These are phyloP conservation scores for Saitozyma podzolica DNA, from an alignment of 768 basidiomycete species.

Conservation along the genomic window DNA sequence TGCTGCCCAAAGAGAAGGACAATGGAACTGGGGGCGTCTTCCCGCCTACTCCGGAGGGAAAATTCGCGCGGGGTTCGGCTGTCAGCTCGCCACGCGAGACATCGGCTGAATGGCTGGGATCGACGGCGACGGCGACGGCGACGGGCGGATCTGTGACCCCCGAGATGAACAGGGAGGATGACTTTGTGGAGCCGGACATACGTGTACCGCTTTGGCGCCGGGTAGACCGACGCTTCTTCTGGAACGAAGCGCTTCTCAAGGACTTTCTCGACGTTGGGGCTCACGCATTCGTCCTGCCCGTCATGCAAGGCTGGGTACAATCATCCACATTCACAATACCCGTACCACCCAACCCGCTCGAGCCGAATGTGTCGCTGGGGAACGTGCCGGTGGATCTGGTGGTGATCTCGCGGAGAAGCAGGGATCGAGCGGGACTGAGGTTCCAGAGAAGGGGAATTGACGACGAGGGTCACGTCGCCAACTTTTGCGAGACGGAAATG, in stretches of 20 bases:
- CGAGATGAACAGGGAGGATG: constrained; percentile 43
- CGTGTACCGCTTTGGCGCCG: constrained; percentile 86
- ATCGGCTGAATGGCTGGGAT: neutral
- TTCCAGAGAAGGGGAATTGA: constrained; percentile 95
- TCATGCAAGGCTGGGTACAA: constrained; percentile 93
- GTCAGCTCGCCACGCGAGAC: neutral
- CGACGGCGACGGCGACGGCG: too few relatives aligned
- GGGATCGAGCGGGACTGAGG: constrained; percentile 84
- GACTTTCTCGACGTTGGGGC: constrained; percentile 86
- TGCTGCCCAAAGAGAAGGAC: constrained; percentile 26
- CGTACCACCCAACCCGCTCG: constrained; percentile 29
- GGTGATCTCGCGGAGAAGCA: constrained; percentile 79
- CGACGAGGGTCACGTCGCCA: constrained; percentile 87
- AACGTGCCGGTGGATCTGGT: constrained; percentile 66
- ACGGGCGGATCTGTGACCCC: too few relatives aligned
- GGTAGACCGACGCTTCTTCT: constrained; percentile 89
- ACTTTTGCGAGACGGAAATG: constrained; percentile 94
- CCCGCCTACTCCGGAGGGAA: neutral
- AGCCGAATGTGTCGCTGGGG: constrained; percentile 28
- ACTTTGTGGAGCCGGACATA: constrained; percentile 70
- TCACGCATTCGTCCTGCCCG: constrained; percentile 81
- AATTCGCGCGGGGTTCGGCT: neutral
- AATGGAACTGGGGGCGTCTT: neutral
- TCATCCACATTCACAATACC: constrained; percentile 65
- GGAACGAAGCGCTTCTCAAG: constrained; percentile 86